Evolutionary conservation across 768 basidiomycete genomes (phyloP).

Genomic region (Mycena maculata): DNA sequence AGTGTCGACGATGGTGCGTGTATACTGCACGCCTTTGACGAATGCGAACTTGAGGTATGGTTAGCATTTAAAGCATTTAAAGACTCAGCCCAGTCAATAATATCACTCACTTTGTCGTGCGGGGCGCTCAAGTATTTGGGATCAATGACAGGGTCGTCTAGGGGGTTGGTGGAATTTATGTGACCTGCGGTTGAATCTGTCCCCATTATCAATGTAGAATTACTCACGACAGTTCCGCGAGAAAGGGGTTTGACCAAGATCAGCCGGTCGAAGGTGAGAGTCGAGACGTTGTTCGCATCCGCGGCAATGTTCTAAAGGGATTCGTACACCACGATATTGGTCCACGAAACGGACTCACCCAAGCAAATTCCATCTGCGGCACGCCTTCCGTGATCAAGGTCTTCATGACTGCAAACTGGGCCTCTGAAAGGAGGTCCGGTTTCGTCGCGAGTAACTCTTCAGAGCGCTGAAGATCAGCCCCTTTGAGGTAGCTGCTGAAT

Average conservation of each 20-base stretch:
- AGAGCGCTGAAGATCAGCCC: slow-evolving; percentile 1
- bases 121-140: slow-evolving; percentile 31
- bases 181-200: background rate
- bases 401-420: slow-evolving; percentile 24
- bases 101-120: slow-evolving; percentile 17
- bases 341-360: slow-evolving; percentile 5
- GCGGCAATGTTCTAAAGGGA: slow-evolving; percentile 26
- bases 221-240: slow-evolving; percentile 20
- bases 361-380: slow-evolving; percentile 30
- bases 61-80: too few species aligned
- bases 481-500: slow-evolving; percentile 17
- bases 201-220: too few species aligned
- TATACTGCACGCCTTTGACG: slow-evolving; percentile 25
- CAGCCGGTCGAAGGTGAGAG: slow-evolving; percentile 23
- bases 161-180: slow-evolving; percentile 24
- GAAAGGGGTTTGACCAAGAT: slow-evolving; percentile 27
- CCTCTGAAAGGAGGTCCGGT: slow-evolving; percentile 14
- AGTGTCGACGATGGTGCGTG: slow-evolving; percentile 23
- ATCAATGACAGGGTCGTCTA: slow-evolving; percentile 20
- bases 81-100: background rate
- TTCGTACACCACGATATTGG: too few species aligned
- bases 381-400: slow-evolving; percentile 13
- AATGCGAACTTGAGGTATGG: slow-evolving; percentile 11
- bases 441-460: slow-evolving; percentile 17
- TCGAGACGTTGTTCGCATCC: slow-evolving; percentile 22